Evolutionary conservation across 2,329 filamentous ascomycete genomes (phyloP).

Genomic region (Penicillium sp.): DNA sequence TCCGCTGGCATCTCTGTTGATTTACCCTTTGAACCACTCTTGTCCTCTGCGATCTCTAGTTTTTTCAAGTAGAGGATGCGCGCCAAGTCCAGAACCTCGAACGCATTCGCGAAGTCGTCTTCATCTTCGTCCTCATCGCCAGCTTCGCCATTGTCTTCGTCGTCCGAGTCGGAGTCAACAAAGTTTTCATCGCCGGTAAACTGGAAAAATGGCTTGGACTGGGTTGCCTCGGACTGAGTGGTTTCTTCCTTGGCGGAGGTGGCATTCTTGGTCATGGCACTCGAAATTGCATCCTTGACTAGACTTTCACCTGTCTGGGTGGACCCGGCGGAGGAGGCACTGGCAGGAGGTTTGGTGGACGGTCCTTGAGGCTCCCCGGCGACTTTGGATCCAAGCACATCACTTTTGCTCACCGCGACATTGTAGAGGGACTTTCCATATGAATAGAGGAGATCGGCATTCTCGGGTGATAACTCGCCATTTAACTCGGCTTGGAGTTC

Average conservation of each 20-base stretch:
- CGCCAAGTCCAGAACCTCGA: conserved; percentile 58
- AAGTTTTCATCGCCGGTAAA: conserved; percentile 94
- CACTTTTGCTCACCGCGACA: conserved; percentile 87
- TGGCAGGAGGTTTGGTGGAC: conserved; percentile 44
- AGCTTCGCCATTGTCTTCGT: conserved; percentile 39
- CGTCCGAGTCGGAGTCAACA: conserved; percentile 64
- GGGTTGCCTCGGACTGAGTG: conserved; percentile 17
- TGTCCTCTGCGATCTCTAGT: conserved; percentile 46
- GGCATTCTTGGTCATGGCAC: conserved; percentile 15
- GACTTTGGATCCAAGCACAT: conserved; percentile 82
- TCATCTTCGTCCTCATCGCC: conserved; percentile 54
- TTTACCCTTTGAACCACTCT: conserved; percentile 45
- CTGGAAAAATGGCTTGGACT: conserved; percentile 67
- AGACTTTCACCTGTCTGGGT: conserved; percentile 16
- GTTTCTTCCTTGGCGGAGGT: conserved; percentile 13
- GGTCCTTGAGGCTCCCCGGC: conserved; percentile 53
- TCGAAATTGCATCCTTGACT: conserved; percentile 26
- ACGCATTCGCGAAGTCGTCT: conserved; percentile 59
- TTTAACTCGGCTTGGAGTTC: conserved; percentile 87
- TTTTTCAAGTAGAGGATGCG: conserved; percentile 55
- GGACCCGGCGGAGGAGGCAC: conserved; percentile 28
- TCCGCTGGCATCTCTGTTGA: conserved; percentile 38
- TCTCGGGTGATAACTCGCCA: conserved; percentile 82
- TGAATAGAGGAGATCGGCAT: conserved; percentile 87
- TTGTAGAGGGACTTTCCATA: conserved; percentile 93